Evolutionary conservation across 75 land plant species (phyloP), one percentile per base, ranked within the genome.

Genomic region (Sequoia sempervirens): DNA sequence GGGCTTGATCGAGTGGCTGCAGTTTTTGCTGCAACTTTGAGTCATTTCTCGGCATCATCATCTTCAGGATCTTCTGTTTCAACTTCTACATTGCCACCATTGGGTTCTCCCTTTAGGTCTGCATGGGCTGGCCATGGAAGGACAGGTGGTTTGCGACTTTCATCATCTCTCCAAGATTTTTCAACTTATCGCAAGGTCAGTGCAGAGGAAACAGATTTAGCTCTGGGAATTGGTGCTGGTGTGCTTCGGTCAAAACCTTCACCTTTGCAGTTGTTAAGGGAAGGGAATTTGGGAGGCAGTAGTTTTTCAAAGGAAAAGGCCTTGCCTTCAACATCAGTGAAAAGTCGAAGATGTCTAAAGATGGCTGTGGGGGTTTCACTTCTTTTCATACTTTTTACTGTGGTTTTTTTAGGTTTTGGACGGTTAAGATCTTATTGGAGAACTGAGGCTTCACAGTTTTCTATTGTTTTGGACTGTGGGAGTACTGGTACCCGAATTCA

Each of bases 381-480:
- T 46, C 64, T 92, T 30, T 34, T 89, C 5, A 34, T 91, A 72
- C 58, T 91, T 41, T 18, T 87, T 56, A 79, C 83, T 28, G 38
- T 91, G 15, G 41, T 86, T 5, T 93, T 82, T 87, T 46, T 80
- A 13, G 84, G 90, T 79, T 88, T 56, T 4, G 85, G 81, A 47
- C 85, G 84, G 66, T 86, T 87, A 26, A 86, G 85, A 84, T 82
- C 84, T 40, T 82, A 86, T 74, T 86, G 85, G 89, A 83, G 84
- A 30, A 66, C 50, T 36, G 88, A 86, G 74, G 79, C 88, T 28
- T 89, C 97, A 47, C 90, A 92, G 46, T 97, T 81, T 88, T 92
- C 97, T 85, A 90, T 97, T 72, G 92, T 97, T 18, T 90, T 97
- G 82, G 99, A 97, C 82, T 93, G 95, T 87, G 99, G 99, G 56